phyloP scores from a whole-genome alignment of 768 basidiomycete species.

The Mycena galopus region DNA sequence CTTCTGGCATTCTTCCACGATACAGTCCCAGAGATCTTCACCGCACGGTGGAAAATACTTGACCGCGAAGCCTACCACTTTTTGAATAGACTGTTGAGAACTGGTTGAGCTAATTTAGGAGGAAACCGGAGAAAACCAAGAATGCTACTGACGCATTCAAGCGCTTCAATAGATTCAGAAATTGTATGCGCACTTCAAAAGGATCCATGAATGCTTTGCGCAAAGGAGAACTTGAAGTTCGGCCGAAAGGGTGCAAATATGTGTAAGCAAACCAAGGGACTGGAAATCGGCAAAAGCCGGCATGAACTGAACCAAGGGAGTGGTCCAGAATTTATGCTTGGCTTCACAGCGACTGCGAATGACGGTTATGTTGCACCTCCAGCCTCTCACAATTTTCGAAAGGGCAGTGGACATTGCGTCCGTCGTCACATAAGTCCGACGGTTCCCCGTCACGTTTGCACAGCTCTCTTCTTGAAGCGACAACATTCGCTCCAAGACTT shows the following conservation, averaged over 20 bases:
- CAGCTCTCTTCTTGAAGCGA: slow-evolving; percentile 16
- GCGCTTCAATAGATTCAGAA: slow-evolving; percentile 31
- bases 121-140: not conserved
- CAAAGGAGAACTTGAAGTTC: not conserved
- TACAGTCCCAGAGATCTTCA: slow-evolving; percentile 95
- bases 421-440: not conserved
- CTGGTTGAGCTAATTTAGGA: slow-evolving; percentile 36
- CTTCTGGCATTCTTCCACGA: slow-evolving; percentile 92
- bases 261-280: not conserved
- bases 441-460: slow-evolving; percentile 2
- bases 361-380: not conserved
- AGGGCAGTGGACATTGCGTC: not conserved
- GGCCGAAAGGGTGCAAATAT: too few species aligned
- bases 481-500: too few species aligned
- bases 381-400: not conserved
- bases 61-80: slow-evolving; percentile 35
- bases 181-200: slow-evolving; percentile 35
- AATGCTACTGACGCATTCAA: slow-evolving; percentile 32
- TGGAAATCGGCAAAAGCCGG: not conserved
- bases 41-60: slow-evolving; percentile 67
- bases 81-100: slow-evolving; percentile 39
- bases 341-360: not conserved
- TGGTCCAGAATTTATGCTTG: not conserved
- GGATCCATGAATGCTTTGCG: slow-evolving; percentile 26
- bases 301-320: not conserved